A percentile compares a stretch with the other conserved stretches of the same genome.
Conservation (phyloP, 345 rosid genomes). For the Boechera stricta region DNA sequence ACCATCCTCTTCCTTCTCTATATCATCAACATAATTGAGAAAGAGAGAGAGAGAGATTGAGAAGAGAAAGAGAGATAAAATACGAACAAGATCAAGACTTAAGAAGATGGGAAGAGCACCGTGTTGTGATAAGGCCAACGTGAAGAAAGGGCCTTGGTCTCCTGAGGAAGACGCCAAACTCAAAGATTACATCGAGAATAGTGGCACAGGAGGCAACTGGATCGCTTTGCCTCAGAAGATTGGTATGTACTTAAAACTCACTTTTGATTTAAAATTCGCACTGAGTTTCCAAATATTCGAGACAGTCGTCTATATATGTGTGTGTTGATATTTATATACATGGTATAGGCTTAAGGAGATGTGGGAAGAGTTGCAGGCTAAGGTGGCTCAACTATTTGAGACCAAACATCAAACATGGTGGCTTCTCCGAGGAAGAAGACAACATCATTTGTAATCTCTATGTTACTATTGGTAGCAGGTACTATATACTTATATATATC, state of each 20-base stretch:
- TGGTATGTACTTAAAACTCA: constrained; percentile 46
- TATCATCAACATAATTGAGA: constrained; percentile 33
- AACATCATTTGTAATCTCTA: constrained; percentile 60
- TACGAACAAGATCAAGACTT: constrained; percentile 25
- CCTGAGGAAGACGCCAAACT: constrained; percentile 88
- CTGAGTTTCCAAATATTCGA: constrained; percentile 5
- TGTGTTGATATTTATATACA: background rate
- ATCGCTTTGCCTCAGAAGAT: constrained; percentile 83
- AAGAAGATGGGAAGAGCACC: constrained; percentile 87
- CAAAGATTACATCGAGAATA: constrained; percentile 68
- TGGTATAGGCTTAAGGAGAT: constrained; percentile 62
- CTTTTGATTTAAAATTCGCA: constrained; percentile 9
- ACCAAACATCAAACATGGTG: constrained; percentile 76
- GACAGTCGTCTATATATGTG: background rate
- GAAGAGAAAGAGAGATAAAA: constrained; percentile 9
- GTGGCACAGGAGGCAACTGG: constrained; percentile 89
- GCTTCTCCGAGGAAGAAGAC: constrained; percentile 74
- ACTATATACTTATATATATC: constrained; percentile 17
- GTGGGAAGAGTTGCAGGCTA: constrained; percentile 83
- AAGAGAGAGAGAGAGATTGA: background rate
- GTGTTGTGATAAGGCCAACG: constrained; percentile 86
- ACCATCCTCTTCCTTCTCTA: constrained; percentile 26
- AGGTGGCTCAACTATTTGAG: constrained; percentile 87
- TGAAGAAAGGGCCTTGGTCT: constrained; percentile 94
- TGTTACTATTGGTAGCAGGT: constrained; percentile 71